phyloP scores from a whole-genome alignment of 2,329 filamentous ascomycete genomes.

The Ceratocystis lukuohia region DNA sequence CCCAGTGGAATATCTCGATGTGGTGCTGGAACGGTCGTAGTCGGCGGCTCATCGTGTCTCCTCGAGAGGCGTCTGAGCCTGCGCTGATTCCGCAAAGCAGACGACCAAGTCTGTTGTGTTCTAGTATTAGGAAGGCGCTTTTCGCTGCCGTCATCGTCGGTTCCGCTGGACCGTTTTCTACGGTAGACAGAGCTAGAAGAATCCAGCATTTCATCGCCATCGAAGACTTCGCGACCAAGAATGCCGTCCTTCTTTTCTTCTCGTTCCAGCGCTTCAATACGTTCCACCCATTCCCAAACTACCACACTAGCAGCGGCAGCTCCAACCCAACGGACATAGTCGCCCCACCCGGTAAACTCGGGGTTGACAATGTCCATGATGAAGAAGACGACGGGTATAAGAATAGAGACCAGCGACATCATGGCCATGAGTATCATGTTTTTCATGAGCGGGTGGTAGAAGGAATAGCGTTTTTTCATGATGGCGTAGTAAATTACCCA shows the following conservation, averaged over 20 bases:
- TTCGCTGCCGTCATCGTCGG: constrained; percentile 16
- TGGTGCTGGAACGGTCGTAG: constrained; percentile 22
- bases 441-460: constrained; percentile 80
- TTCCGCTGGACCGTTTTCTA: constrained; percentile 12
- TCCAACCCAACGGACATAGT: constrained; percentile 93
- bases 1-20: constrained; percentile 33
- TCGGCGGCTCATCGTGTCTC: constrained; percentile 20
- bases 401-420: constrained; percentile 65
- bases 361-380: constrained; percentile 79
- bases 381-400: constrained; percentile 87
- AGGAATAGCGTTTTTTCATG: constrained; percentile 84
- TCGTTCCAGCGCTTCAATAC: constrained; percentile 81
- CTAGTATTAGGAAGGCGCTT: neutral
- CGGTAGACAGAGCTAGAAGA: constrained; percentile 36
- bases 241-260: constrained; percentile 93
- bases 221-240: constrained; percentile 77
- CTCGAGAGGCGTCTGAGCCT: neutral
- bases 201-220: constrained; percentile 85
- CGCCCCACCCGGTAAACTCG: constrained; percentile 80
- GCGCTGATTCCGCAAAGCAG: constrained; percentile 10
- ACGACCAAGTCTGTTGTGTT: constrained; percentile 1
- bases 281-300: constrained; percentile 95
- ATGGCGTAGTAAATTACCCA: constrained; percentile 90
- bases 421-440: constrained; percentile 73
- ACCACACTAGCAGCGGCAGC: constrained; percentile 90